Evolutionary conservation across 768 basidiomycete species (phyloP).

Genomic region (Mycena maculata): DNA sequence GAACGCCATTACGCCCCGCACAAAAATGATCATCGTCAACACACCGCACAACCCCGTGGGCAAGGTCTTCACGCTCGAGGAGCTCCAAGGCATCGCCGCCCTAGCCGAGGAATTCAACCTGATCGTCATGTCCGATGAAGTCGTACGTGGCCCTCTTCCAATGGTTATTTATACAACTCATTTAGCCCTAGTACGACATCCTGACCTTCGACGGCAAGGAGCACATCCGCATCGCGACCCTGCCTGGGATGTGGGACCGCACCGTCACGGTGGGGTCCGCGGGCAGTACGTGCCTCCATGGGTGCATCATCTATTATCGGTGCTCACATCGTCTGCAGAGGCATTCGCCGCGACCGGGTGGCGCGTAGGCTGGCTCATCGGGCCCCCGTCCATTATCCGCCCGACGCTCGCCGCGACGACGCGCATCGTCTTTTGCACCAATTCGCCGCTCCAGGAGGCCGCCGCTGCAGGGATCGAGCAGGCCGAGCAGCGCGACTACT

Average conservation of each 20-base stretch:
- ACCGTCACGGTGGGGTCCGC: slow-evolving; percentile 97
- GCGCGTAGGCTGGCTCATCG: slow-evolving; percentile 98
- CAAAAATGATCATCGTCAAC: slow-evolving; percentile 96
- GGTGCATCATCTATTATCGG: neutral
- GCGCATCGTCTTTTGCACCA: slow-evolving; percentile 94
- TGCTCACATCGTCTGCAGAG: slow-evolving; percentile 60
- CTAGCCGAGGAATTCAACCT: slow-evolving; percentile 94
- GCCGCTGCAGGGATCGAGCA: slow-evolving; percentile 90
- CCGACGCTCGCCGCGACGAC: slow-evolving; percentile 93
- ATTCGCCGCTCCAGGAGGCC: slow-evolving; percentile 96
- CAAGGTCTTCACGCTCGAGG: slow-evolving; percentile 89
- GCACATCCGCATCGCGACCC: slow-evolving; percentile 90
- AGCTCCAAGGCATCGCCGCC: slow-evolving; percentile 87
- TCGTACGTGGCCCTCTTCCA: slow-evolving; percentile 64
- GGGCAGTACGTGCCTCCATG: slow-evolving; percentile 71
- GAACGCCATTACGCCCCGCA: slow-evolving; percentile 84
- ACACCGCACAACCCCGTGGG: slow-evolving; percentile 99
- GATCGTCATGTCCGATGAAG: slow-evolving; percentile 95
- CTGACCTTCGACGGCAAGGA: slow-evolving; percentile 89
- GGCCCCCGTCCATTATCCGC: slow-evolving; percentile 80
- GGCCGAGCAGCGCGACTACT: slow-evolving; percentile 77
- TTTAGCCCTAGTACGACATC: slow-evolving; percentile 81
- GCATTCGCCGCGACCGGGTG: slow-evolving; percentile 97
- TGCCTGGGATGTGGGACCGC: slow-evolving; percentile 99
- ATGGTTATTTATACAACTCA: slow-evolving; percentile 1